phyloP scores from a whole-genome alignment of 495 filamentous ascomycete species.

The Oleoguttula mirabilis region DNA sequence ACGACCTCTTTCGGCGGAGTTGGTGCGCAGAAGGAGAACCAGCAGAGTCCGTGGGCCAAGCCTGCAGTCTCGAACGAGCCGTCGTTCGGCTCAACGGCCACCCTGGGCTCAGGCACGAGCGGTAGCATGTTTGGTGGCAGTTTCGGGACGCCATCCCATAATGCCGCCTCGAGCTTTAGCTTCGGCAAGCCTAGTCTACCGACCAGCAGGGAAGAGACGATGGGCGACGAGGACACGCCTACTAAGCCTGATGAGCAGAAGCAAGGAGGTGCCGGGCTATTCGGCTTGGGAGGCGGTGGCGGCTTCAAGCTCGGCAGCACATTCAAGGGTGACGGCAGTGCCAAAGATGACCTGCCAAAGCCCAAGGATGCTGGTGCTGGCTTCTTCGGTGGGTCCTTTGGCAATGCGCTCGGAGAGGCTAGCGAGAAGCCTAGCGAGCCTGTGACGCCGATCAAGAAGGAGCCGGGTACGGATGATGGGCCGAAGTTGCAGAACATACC shows the following conservation, averaged over 20 bases:
- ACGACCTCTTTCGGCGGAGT: neutral
- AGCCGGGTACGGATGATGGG: conserved; percentile 46
- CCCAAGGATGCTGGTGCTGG: conserved; percentile 29
- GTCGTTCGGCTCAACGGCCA: conserved; percentile 32
- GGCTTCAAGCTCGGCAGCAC: conserved; percentile 65
- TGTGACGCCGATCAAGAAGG: conserved; percentile 39
- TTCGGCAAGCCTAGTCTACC: conserved; percentile 17
- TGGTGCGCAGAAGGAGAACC: conserved; percentile 2
- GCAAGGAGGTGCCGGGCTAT: conserved; percentile 9
- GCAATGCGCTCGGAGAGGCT: conserved; percentile 41
- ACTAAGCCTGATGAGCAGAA: conserved; percentile 6
- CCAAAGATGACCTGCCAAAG: conserved; percentile 48
- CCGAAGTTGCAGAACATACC: conserved; percentile 28
- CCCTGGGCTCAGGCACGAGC: conserved; percentile 25
- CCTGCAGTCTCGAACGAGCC: conserved; percentile 17
- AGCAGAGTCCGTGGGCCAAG: conserved; percentile 9
- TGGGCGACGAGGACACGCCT: conserved; percentile 11
- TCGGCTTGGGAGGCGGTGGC: conserved; percentile 43
- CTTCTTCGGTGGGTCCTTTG: conserved; percentile 39
- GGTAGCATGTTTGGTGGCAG: conserved; percentile 7
- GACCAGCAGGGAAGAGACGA: conserved; percentile 11
- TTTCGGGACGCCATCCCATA: conserved; percentile 14
- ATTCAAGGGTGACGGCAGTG: conserved; percentile 64
- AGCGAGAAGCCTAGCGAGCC: conserved; percentile 27
- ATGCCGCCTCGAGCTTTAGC: neutral